A percentile compares a stretch with the other conserved stretches of the same genome.
Conservation (phyloP, 352 stramenopile genomes). For the Phytophthora syringae region DNA sequence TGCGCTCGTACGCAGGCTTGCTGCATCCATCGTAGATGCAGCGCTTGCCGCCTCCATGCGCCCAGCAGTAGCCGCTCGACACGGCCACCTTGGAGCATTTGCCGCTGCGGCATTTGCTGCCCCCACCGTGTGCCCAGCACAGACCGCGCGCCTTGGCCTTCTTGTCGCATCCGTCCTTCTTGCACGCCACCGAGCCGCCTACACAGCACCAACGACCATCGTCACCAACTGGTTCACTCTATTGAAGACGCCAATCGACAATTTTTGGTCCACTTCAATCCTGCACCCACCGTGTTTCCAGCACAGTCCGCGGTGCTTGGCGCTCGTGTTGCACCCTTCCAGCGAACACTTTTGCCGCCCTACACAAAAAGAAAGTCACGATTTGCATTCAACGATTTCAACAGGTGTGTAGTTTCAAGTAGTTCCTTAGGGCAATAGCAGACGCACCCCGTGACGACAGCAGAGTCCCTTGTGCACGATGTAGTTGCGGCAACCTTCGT, state of each 20-base stretch:
- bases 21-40: slow-evolving; percentile 31
- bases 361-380: slow-evolving; percentile 18
- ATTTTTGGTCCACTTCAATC: too few relatives aligned
- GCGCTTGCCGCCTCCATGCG: slow-evolving; percentile 48
- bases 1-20: slow-evolving; percentile 54
- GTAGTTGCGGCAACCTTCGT: slow-evolving; percentile 54
- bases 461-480: slow-evolving; percentile 55
- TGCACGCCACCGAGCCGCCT: slow-evolving; percentile 38
- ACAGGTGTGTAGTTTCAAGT: not conserved
- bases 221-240: too few relatives aligned
- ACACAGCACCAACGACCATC: not conserved
- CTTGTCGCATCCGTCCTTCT: slow-evolving; percentile 35
- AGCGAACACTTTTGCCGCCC: slow-evolving; percentile 57
- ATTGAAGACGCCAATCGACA: too few relatives aligned
- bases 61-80: slow-evolving; percentile 47
- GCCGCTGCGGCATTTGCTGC: slow-evolving; percentile 48
- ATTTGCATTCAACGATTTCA: not conserved
- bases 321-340: slow-evolving; percentile 50
- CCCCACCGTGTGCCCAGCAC: slow-evolving; percentile 80
- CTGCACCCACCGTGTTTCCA: not conserved
- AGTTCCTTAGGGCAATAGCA: not conserved
- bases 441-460: slow-evolving; percentile 46
- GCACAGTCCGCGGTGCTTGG: slow-evolving; percentile 46
- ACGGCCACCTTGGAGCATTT: slow-evolving; percentile 50
- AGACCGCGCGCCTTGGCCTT: slow-evolving; percentile 61